Evolutionary conservation across 208 protist genomes (phyloP).

Genomic region (Perkinsela sp.): DNA sequence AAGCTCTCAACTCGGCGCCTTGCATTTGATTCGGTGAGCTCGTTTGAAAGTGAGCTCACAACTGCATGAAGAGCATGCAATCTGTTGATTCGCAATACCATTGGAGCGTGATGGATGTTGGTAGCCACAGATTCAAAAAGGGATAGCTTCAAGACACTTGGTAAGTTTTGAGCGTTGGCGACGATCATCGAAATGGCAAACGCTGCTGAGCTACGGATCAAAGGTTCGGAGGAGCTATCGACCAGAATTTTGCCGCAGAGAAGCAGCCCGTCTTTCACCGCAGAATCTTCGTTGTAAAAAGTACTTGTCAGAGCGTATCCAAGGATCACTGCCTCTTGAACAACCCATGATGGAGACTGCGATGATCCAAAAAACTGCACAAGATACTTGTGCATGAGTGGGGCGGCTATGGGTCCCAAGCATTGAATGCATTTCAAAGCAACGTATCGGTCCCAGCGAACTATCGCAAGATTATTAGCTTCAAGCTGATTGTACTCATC

Average conservation of each 20-base stretch:
- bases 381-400: background rate
- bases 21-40: too few species aligned
- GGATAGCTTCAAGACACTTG: too few species aligned
- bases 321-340: background rate
- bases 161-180: too few species aligned
- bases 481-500: background rate
- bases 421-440: background rate
- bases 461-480: background rate
- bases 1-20: too few species aligned
- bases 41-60: too few species aligned
- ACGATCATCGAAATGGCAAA: too few species aligned
- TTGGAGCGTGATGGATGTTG: too few species aligned
- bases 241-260: background rate
- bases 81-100: too few species aligned
- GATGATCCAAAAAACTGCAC: background rate
- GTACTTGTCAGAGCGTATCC: background rate
- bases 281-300: background rate
- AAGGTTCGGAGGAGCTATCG: background rate
- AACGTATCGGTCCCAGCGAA: background rate
- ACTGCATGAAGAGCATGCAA: too few species aligned
- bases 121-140: too few species aligned
- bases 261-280: background rate
- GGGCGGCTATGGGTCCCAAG: background rate
- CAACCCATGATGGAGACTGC: background rate
- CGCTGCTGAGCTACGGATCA: too few species aligned